These are phyloP conservation scores for Neurospora cerealis DNA, from an alignment of 495 filamentous ascomycete species.

Conservation along the genomic window DNA sequence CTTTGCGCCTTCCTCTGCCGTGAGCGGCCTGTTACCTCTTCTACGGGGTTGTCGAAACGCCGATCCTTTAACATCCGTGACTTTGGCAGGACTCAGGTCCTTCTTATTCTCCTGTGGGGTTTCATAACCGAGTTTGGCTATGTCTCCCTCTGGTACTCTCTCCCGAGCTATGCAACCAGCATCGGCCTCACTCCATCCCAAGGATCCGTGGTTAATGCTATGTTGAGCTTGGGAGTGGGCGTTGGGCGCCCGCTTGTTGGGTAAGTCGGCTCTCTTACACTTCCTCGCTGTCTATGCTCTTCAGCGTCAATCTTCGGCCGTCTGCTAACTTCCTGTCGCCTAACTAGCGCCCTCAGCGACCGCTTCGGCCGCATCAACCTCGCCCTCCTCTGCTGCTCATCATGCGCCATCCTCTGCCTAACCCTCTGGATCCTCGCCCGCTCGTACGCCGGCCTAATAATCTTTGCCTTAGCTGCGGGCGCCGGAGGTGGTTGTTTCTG, in stretches of 20 bases:
- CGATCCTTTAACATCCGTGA: not conserved
- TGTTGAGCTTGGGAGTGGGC: constrained; percentile 56
- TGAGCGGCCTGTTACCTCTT: constrained; percentile 40
- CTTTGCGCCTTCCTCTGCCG: constrained; percentile 45
- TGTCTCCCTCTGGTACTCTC: constrained; percentile 51
- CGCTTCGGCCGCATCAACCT: constrained; percentile 54
- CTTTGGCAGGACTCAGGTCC: constrained; percentile 41
- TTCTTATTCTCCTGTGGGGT: constrained; percentile 53
- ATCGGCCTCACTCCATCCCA: constrained; percentile 51
- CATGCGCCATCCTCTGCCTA: constrained; percentile 30
- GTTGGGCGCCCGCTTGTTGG: constrained; percentile 57
- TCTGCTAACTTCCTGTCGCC: not conserved
- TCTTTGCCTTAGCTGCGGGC: constrained; percentile 55
- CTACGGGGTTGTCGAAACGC: constrained; percentile 34
- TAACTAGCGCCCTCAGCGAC: constrained; percentile 38
- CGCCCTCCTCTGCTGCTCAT: constrained; percentile 21
- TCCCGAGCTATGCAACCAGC: constrained; percentile 52
- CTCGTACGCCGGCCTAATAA: constrained; percentile 52
- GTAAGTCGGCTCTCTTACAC: constrained; percentile 13
- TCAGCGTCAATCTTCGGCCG: not conserved
- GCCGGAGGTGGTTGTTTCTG: constrained; percentile 62
- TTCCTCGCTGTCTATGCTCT: not conserved
- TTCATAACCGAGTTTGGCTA: constrained; percentile 61
- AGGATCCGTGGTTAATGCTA: constrained; percentile 52
- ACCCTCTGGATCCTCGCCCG: constrained; percentile 58